These are phyloP conservation scores for Xylaria sp. DNA, from an alignment of 2,329 filamentous ascomycete genomes.

Conservation along the genomic window DNA sequence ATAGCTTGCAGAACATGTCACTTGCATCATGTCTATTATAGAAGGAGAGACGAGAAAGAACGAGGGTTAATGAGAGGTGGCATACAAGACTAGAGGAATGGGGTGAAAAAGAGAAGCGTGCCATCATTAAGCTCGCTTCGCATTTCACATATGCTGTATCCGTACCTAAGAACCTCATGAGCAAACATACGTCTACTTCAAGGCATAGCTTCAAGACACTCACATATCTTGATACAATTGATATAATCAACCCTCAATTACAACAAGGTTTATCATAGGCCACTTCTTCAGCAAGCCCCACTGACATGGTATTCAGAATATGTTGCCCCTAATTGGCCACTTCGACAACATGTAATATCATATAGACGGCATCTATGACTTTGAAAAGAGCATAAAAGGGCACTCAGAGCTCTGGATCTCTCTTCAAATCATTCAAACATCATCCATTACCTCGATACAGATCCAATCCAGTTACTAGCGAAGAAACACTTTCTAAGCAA, in stretches of 20 bases:
- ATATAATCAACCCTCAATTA: not conserved
- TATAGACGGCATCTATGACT: not conserved
- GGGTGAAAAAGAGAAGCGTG: not conserved
- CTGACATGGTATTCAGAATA: not conserved
- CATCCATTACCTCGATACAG: not conserved
- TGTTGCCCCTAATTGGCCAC: slow-evolving; percentile 20
- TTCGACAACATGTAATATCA: slow-evolving; percentile 21
- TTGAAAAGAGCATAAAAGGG: slow-evolving; percentile 19
- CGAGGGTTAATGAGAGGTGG: not conserved
- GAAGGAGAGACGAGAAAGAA: not conserved
- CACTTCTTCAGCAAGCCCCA: slow-evolving; percentile 34
- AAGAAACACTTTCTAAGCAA: not conserved
- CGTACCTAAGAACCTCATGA: not conserved
- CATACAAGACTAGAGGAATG: not conserved
- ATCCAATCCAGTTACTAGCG: not conserved
- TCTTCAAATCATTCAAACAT: not conserved
- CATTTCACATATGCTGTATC: not conserved
- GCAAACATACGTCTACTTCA: not conserved
- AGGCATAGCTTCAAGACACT: not conserved
- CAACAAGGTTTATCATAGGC: slow-evolving; percentile 13
- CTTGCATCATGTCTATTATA: not conserved
- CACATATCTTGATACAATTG: not conserved
- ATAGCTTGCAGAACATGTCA: not conserved
- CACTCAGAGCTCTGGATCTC: not conserved
- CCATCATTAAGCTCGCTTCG: not conserved